Evolutionary conservation across 345 rosid genomes (phyloP), one percentile per base, ranked within the genome.

Genomic region (Eucalyptus albens): DNA sequence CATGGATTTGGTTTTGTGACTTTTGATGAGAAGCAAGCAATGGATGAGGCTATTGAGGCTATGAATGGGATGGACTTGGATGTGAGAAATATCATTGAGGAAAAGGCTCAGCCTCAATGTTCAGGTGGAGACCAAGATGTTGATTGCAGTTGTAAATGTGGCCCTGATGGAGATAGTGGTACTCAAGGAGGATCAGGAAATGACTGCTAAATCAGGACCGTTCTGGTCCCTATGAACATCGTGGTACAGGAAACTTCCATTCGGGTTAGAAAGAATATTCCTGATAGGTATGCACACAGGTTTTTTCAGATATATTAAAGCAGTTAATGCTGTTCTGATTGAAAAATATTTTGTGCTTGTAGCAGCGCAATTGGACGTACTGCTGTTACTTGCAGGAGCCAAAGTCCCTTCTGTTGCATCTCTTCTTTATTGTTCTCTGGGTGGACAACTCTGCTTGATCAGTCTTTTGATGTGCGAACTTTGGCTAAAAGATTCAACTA

Each of bases 1-100:
- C 99, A 98, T 92, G 98, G 99, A 89, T 97, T 96, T 91, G 99
- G 99, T 37, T 97, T 97, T 93, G 97, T 97, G 65, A 94, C 97
- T 55, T 97, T 94, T 91, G 97, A 95, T 92, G 96, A 96, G 89
- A 95, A 94, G 82, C 91, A 92, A 37, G 99, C 97, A 45, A 95
- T 97, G 99, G 97, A 93, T 82, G 99, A 97, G 55, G 99, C 99
- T 85, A 97, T 97, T 90, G 94, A 94, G 69, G 96, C 91, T 86
- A 96, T 96, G 98, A 95, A 97, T 90, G 99, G 99, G 37, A 92
- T 96, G 94, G 98, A 96, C 91, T 93, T 97, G 69, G 99, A 97
- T 94, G 99, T 98, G 56, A 92, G 99, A 80, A 93, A 91, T 86
- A 97, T 97, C 82, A 97, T 95, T 87, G 99, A 96, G 90, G 99